Evolutionary conservation across 2,329 filamentous ascomycete species (phyloP), one percentile per base, ranked within the genome.

Genomic region (Clonostachys rosea): DNA sequence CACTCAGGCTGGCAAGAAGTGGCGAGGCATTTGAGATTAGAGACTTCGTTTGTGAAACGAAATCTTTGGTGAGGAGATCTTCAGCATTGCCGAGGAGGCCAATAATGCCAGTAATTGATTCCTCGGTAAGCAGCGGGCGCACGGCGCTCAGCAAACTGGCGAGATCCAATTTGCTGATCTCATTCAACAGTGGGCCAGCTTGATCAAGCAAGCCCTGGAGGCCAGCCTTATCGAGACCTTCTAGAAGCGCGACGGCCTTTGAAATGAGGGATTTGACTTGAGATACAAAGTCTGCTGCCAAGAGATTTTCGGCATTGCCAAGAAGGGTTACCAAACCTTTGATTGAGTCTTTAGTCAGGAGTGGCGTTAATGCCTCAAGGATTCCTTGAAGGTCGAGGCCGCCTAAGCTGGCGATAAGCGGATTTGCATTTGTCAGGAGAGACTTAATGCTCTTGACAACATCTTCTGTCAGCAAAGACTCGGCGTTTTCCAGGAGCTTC

Each of bases 181-280:
- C 50, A 39, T 56, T 45, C 40, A 53, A 37, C 40, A 63, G 43
- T 5, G 59, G 56, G 11, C 50, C 49, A 5, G 63, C 42, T 5
- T 57, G 55, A 9, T 55, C 52, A 4, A 69, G 50, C 18, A 70
- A 59, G 0, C 59, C 65, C 13, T 68, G 64, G 0, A 67, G 71
- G 41, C 69, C 59, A 44, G 69, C 68, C 53, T 71, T 68, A 40
- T 70, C 69, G 9, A 61, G 58, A 42, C 48, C 47, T 1, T 60
- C 68, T 16, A 70, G 60, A 14, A 69, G 55, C 4, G 63, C 59
- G 9, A 63, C 49, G 6, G 67, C 57, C 41, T 69, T 64, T 2
- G 58, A 55, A 3, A 71, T 46, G n/a, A 71, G 60, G 8, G 59
- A 59, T 24, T 58, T 54, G 3, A 68, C 57, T 42, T 69, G 57